Conservation (phyloP, 495 filamentous ascomycete species). For the Trichoderma parareesei region DNA sequence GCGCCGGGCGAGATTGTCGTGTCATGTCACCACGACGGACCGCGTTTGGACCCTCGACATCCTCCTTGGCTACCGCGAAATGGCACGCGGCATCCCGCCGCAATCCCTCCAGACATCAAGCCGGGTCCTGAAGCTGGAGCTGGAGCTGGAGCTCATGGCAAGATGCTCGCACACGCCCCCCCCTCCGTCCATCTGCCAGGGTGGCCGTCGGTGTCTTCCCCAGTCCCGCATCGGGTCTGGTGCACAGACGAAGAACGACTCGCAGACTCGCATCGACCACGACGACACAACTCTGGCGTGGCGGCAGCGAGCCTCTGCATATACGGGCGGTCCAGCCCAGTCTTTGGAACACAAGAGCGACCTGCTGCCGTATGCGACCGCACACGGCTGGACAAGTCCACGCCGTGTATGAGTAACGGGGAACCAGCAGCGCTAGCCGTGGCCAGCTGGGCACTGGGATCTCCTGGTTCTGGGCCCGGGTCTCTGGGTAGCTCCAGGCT, state of each 20-base stretch:
- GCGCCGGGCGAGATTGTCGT: not conserved
- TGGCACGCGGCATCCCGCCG: conserved; percentile 1
- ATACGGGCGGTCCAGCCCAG: not conserved
- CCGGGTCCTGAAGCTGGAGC: not conserved
- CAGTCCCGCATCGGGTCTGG: not conserved
- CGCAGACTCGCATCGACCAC: not conserved
- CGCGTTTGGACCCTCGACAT: not conserved
- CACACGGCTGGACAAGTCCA: too few species aligned
- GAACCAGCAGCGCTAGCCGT: not conserved
- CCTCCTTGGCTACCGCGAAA: conserved; percentile 3
- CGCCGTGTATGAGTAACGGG: too few species aligned
- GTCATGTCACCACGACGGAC: not conserved
- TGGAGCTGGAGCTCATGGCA: not conserved
- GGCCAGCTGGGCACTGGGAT: not conserved
- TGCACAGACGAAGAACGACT: conserved; percentile 6
- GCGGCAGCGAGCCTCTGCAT: conserved; percentile 3
- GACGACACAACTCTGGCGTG: not conserved
- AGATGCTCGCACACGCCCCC: not conserved
- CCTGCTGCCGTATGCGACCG: not conserved
- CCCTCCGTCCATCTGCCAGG: not conserved
- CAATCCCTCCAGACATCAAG: not conserved
- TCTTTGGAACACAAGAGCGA: not conserved
- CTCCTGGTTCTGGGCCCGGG: conserved; percentile 3
- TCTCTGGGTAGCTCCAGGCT: not conserved
- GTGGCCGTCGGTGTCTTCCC: not conserved